Percentiles rank a stretch among this genome's conserved stretches.
Conservation (phyloP, 2,329 filamentous ascomycete species). For the Talaromyces marneffei region DNA sequence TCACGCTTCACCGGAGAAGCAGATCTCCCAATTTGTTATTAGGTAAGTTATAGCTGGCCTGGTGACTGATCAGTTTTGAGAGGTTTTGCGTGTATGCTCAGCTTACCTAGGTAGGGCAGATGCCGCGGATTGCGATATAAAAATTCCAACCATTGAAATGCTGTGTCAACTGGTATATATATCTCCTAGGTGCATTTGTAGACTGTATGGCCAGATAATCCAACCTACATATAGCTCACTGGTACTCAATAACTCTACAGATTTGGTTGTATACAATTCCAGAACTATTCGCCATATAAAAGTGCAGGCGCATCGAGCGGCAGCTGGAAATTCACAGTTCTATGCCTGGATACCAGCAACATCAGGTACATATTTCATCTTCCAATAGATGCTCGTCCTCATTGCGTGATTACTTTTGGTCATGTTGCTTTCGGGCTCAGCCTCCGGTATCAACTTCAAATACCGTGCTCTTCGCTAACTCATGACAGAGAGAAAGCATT, state of each 20-base stretch:
- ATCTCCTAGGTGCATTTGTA: neutral
- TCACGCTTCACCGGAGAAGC: neutral
- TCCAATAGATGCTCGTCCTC: neutral
- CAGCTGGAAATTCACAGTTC: neutral
- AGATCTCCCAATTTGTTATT: neutral
- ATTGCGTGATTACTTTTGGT: neutral
- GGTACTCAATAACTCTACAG: neutral
- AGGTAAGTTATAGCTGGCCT: neutral
- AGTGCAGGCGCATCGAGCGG: conserved; percentile 10
- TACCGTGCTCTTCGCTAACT: neutral
- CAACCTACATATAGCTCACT: neutral
- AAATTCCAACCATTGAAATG: neutral
- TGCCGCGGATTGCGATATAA: conserved; percentile 1
- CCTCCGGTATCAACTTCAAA: neutral
- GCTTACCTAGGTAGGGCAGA: no score
- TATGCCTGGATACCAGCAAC: neutral
- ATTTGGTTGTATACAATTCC: no score
- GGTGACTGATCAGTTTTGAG: neutral
- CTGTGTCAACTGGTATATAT: neutral
- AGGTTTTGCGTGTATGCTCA: neutral
- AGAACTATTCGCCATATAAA: neutral
- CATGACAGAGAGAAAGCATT: neutral
- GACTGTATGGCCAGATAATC: neutral
- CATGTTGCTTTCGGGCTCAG: neutral
- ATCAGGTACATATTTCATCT: neutral